A percentile compares a stretch with the other conserved stretches of the same genome.
Conservation (phyloP, 305 asterid species). For the Plantago lanceolata region DNA sequence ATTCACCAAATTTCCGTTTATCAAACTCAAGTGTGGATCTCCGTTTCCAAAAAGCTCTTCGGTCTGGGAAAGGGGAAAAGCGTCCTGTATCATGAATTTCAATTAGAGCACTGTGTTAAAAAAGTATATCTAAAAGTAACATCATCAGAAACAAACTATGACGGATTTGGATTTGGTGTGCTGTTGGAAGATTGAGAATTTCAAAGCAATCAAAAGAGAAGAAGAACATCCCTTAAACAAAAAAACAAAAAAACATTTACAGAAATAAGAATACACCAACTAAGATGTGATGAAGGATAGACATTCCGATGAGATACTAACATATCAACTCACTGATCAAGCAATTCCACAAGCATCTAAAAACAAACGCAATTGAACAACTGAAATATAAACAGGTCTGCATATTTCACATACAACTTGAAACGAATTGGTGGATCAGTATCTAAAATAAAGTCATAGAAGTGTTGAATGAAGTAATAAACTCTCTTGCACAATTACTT, state of each 20-base stretch:
- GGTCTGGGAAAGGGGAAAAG: not conserved
- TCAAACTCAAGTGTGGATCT: not conserved
- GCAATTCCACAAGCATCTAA: not conserved
- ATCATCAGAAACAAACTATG: too few species aligned
- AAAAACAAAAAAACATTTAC: not conserved
- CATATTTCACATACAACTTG: too few species aligned
- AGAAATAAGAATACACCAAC: not conserved
- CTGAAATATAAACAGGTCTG: too few species aligned
- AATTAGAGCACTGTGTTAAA: not conserved
- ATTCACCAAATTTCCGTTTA: not conserved
- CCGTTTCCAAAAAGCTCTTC: not conserved
- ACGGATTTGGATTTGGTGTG: too few species aligned
- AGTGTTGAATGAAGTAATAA: not conserved
- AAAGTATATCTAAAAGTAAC: too few species aligned
- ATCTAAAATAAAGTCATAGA: not conserved
- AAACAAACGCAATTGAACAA: too few species aligned
- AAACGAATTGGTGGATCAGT: too few species aligned
- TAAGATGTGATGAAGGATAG: not conserved
- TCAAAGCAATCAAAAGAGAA: too few species aligned
- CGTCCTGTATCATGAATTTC: not conserved
- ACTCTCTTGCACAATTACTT: not conserved
- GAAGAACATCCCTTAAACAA: not conserved
- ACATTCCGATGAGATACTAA: not conserved
- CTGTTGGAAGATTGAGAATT: too few species aligned
- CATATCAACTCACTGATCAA: not conserved